phyloP scores from a whole-genome alignment of 352 stramenopile genomes.

The Nothophytophthora sp. region DNA sequence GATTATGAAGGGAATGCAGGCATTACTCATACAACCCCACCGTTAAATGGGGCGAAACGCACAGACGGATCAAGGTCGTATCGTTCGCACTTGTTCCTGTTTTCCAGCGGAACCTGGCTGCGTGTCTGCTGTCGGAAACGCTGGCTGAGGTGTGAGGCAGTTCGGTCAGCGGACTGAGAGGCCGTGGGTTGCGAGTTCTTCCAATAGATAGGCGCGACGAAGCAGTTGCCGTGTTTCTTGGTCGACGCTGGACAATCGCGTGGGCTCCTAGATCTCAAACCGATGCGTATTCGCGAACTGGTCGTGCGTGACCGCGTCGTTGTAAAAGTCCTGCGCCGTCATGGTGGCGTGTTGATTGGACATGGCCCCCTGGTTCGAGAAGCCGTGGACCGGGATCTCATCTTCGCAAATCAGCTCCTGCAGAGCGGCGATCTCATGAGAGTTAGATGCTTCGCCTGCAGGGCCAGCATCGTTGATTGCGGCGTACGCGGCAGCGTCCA shows the following conservation, averaged over 20 bases:
- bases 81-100: slow-evolving; percentile 18
- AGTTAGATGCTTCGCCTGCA: slow-evolving; percentile 3
- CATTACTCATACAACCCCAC: too few species aligned
- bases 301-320: slow-evolving; percentile 38
- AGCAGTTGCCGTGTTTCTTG: slow-evolving; percentile 6
- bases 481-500: slow-evolving; percentile 18
- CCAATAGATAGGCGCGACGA: slow-evolving; percentile 30
- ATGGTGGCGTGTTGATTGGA: slow-evolving; percentile 32
- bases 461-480: slow-evolving; percentile 15
- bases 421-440: slow-evolving; percentile 28
- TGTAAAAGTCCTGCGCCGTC: slow-evolving; percentile 65
- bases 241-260: too few species aligned
- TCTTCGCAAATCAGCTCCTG: slow-evolving; percentile 45
- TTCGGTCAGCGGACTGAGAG: not conserved
- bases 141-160: not conserved
- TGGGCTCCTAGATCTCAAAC: slow-evolving; percentile 71
- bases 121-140: not conserved
- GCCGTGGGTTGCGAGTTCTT: slow-evolving; percentile 15
- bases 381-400: slow-evolving; percentile 26
- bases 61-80: slow-evolving; percentile 10
- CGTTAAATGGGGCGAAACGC: too few species aligned
- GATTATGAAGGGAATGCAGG: too few species aligned
- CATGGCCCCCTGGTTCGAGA: slow-evolving; percentile 7
- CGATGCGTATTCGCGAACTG: slow-evolving; percentile 41
- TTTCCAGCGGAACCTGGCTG: not conserved